Evolutionary conservation across 225 moss, liverwort and hornwort species (phyloP).

Genomic region (Physcomitrellopsis africana): DNA sequence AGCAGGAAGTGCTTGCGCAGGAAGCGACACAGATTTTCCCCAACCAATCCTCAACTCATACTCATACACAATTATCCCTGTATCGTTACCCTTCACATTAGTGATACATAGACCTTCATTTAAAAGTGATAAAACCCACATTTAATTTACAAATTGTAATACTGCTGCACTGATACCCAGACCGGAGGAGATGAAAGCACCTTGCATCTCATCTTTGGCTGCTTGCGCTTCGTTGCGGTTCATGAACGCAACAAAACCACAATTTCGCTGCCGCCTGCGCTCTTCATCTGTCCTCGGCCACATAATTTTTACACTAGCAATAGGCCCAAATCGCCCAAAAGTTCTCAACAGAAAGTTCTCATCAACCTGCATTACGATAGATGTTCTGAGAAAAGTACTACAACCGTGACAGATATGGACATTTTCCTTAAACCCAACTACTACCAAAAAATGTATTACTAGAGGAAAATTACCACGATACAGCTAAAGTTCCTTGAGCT

Average conservation of each 20-base stretch:
- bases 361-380: conserved; percentile 71
- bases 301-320: conserved; percentile 95
- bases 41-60: conserved; percentile 90
- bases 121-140: not conserved
- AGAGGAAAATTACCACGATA: not conserved
- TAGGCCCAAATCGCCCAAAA: conserved; percentile 88
- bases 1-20: conserved; percentile 86
- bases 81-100: conserved; percentile 15
- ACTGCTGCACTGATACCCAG: not conserved
- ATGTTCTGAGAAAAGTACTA: conserved; percentile 17
- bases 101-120: not conserved
- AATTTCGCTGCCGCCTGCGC: conserved; percentile 86
- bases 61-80: conserved; percentile 84
- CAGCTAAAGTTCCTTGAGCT: not conserved
- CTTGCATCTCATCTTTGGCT: conserved; percentile 38
- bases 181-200: conserved; percentile 2
- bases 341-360: conserved; percentile 90
- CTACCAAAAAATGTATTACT: not conserved
- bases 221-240: conserved; percentile 85
- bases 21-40: conserved; percentile 88
- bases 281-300: conserved; percentile 97
- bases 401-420: not conserved
- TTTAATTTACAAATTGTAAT: not conserved
- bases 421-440: not conserved
- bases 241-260: conserved; percentile 93